Conservation (phyloP, 257 asterid species). For the Plectranthus barbatus region DNA sequence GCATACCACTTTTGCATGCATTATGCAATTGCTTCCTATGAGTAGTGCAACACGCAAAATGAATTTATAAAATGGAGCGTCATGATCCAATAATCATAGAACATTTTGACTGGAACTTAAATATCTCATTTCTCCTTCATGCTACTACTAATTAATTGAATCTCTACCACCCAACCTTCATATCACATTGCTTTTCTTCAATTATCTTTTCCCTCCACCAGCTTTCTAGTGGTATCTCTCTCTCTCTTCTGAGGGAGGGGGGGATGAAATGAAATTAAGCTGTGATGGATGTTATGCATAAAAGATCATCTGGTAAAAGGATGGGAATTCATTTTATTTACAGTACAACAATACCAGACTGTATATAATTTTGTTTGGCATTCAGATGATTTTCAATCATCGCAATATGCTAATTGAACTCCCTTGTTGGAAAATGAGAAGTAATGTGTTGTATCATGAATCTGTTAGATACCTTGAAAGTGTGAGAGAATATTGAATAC, state of each 20-base stretch:
- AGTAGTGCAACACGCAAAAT: background rate
- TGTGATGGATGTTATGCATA: background rate
- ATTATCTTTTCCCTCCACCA: background rate
- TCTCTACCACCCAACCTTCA: conserved; percentile 1
- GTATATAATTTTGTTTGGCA: conserved; percentile 6
- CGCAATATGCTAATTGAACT: background rate
- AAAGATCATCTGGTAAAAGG: background rate
- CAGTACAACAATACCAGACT: conserved; percentile 3
- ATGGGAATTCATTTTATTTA: background rate
- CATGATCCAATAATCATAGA: background rate
- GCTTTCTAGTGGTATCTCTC: background rate
- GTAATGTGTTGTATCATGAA: too few relatives aligned
- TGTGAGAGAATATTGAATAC: too few relatives aligned
- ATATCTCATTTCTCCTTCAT: background rate
- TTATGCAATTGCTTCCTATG: conserved; percentile 13
- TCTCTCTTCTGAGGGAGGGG: background rate
- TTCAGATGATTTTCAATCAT: background rate
- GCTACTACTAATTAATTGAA: background rate
- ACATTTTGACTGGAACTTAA: background rate
- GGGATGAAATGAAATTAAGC: background rate
- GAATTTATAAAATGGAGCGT: background rate
- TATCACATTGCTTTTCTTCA: background rate
- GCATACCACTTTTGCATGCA: background rate
- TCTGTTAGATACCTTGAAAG: too few relatives aligned
- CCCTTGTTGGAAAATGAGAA: conserved; percentile 3